Evolutionary conservation across 2,329 filamentous ascomycete genomes (phyloP), one percentile per base, ranked within the genome.

Genomic region (Penicillium sclerotiorum): DNA sequence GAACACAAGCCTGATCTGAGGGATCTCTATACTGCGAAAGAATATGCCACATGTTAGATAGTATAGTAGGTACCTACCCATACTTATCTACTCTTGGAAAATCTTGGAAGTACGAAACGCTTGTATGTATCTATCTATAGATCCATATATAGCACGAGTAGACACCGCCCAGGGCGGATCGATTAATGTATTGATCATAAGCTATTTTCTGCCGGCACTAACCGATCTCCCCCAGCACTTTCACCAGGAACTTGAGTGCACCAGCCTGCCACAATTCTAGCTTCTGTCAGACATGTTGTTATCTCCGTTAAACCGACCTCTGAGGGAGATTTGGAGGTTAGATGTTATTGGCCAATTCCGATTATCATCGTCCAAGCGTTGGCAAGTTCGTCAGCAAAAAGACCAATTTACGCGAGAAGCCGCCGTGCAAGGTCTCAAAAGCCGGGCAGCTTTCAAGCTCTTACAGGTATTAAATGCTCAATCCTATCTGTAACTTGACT

Each of bases 371-470:
- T 90, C 86, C 1, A 88, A 82, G 43, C 78, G 85, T 70, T 99
- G 94, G 94, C 90, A 90, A 69, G 80, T 81, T 45, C 86, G 94
- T 17, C 92, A 96, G 66, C 77, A 77, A 32, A 80, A 73, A 33
- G 94, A 99, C 73, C 73, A 72, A 15, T 95, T 85, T 67, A 82
- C 87, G 0, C 83, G 82, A 48, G 83, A 88, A 61, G 92, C 94
- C 38, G 88, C 85, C 64, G 84, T 95, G 2, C 81, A 88, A 58
- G 87, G 87, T 0, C 75, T 96, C 50, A 96, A 93, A 72, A 95
- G 90, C 62, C 84, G 94, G 55, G 94, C 94, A 21, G 94, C 92
- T 0, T 96, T 94, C 71, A 99, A 99, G 72, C 77, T 99, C 8
- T 73, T 96, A 15, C 89, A 96, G 78, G 90, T 90, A 66, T 18